phyloP scores from a whole-genome alignment of 108 stramenopile genomes.

The Cylindrotheca closterium region DNA sequence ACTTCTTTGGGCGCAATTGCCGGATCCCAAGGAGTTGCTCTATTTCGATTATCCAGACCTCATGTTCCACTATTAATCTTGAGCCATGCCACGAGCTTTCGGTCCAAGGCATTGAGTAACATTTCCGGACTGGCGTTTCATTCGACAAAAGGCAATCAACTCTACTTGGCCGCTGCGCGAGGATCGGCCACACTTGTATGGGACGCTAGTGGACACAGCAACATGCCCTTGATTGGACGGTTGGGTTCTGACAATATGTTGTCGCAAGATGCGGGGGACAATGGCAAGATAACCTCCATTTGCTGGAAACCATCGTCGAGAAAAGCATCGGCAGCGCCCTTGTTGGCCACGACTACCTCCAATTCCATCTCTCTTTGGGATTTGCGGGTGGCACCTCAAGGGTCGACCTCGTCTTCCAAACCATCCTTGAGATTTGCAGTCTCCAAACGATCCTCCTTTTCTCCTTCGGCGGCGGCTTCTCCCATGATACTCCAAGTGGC shows the following conservation, averaged over 20 bases:
- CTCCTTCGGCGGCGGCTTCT: constrained; percentile 2
- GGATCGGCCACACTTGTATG: constrained; percentile 70
- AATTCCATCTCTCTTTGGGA: constrained; percentile 58
- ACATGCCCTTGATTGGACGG: constrained; percentile 67
- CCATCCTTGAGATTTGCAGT: constrained; percentile 53
- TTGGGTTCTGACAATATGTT: constrained; percentile 37
- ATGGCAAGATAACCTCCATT: constrained; percentile 35
- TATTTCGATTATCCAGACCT: constrained; percentile 38
- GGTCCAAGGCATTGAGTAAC: constrained; percentile 6
- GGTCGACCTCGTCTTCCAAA: constrained; percentile 30
- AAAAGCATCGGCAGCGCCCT: constrained; percentile 5
- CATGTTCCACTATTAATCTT: constrained; percentile 44
- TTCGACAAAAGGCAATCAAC: constrained; percentile 3
- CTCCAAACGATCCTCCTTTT: constrained; percentile 13
- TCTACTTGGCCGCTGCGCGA: constrained; percentile 64
- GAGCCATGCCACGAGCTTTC: constrained; percentile 32
- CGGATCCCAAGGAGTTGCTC: constrained; percentile 43
- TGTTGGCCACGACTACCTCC: constrained; percentile 50
- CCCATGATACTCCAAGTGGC: constrained; percentile 52
- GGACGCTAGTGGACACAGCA: constrained; percentile 74
- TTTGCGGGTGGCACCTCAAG: constrained; percentile 37
- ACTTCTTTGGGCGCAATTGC: constrained; percentile 43
- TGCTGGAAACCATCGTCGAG: constrained; percentile 39
- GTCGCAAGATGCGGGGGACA: constrained; percentile 3
- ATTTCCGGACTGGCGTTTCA: constrained; percentile 35